phyloP scores from a whole-genome alignment of 306 rosid genomes.

The Quercus ilex region DNA sequence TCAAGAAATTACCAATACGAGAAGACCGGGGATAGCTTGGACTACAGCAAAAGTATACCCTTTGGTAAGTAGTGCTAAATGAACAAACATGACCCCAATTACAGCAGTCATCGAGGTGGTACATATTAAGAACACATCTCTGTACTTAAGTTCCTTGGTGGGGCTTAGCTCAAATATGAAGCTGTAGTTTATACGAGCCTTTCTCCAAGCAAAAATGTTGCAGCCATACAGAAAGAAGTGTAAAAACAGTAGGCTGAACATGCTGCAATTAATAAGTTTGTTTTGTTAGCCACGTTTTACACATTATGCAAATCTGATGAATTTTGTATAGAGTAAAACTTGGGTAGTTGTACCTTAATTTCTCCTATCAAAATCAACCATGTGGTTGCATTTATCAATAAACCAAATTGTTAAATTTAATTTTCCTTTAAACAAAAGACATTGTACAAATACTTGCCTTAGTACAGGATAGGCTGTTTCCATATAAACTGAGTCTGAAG shows the following conservation, averaged over 20 bases:
- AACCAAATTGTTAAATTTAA: too few relatives aligned
- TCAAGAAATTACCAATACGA: constrained; percentile 58
- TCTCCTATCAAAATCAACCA: too few relatives aligned
- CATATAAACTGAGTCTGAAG: constrained; percentile 64
- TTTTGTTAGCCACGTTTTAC: constrained; percentile 4
- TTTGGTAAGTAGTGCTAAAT: constrained; percentile 65
- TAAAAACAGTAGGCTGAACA: constrained; percentile 95
- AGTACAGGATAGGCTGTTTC: constrained; percentile 91
- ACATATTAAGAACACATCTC: constrained; percentile 84
- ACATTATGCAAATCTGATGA: not conserved
- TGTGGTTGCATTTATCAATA: too few relatives aligned
- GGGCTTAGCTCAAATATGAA: constrained; percentile 81
- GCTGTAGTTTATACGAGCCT: constrained; percentile 79
- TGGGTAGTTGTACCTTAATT: too few relatives aligned
- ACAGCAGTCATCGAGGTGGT: constrained; percentile 70
- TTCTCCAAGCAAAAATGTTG: constrained; percentile 88
- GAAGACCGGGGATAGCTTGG: constrained; percentile 80
- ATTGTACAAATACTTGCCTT: constrained; percentile 48
- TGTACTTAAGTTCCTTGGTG: constrained; percentile 77
- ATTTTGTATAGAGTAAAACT: not conserved
- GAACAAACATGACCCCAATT: constrained; percentile 79
- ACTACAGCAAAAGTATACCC: constrained; percentile 74
- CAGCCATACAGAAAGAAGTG: constrained; percentile 94
- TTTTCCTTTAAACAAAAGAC: too few relatives aligned
- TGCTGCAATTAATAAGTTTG: constrained; percentile 49